Evolutionary conservation across 441 rosid genomes (phyloP).

Genomic region (Arabidopsis hybrid): DNA sequence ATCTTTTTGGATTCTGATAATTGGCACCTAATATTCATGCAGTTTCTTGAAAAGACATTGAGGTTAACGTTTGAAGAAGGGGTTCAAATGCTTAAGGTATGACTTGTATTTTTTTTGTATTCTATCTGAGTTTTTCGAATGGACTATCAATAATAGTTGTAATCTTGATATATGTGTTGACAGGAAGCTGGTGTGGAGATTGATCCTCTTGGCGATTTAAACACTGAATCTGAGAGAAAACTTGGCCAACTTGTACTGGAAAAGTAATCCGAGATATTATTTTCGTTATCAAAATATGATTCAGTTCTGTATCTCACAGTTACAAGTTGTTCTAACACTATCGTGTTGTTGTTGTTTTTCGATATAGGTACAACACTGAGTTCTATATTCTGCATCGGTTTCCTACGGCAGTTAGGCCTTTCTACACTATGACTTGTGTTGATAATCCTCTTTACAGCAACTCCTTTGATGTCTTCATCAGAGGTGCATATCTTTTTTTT

Average conservation of each 20-base stretch:
- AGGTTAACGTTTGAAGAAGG: slow-evolving; percentile 82
- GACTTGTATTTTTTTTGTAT: not conserved
- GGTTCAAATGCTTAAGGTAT: slow-evolving; percentile 87
- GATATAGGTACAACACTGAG: slow-evolving; percentile 70
- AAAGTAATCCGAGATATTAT: slow-evolving; percentile 53
- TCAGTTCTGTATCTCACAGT: not conserved
- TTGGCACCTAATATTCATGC: slow-evolving; percentile 39
- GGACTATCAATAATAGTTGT: slow-evolving; percentile 5
- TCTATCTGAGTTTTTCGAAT: not conserved
- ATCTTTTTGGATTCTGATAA: slow-evolving; percentile 39
- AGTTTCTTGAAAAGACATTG: slow-evolving; percentile 74
- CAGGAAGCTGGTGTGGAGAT: slow-evolving; percentile 85
- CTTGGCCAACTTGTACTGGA: slow-evolving; percentile 83
- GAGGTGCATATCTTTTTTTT: slow-evolving; percentile 55
- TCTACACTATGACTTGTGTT: slow-evolving; percentile 90
- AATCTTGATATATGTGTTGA: slow-evolving; percentile 27
- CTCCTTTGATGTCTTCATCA: slow-evolving; percentile 91
- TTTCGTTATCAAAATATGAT: too few relatives aligned
- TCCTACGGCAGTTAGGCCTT: slow-evolving; percentile 82
- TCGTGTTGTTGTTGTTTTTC: not conserved
- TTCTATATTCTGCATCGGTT: slow-evolving; percentile 83
- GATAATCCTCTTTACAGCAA: slow-evolving; percentile 78
- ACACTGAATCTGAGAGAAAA: slow-evolving; percentile 82
- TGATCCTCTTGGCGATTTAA: slow-evolving; percentile 88
- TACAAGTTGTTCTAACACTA: not conserved